Base-by-base conservation (phyloP, 352 stramenopile genomes). In the Globisporangium recalcitrans region DNA sequence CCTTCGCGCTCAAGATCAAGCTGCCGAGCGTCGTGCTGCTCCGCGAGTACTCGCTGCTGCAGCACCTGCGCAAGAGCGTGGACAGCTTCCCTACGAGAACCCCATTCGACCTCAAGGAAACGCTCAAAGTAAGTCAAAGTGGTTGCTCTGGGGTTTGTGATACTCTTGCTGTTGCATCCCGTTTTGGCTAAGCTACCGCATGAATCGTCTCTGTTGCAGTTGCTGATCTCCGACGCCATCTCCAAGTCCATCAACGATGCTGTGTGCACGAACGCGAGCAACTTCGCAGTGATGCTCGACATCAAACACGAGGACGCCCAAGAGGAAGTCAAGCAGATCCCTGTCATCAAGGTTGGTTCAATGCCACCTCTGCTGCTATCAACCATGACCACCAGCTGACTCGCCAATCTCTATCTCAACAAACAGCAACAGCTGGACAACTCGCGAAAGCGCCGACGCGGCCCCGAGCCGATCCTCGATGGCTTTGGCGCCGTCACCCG, bases 1-100 rank as follows among this genome's bases (percentile, higher is more conserved):
- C 74, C 22, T 95, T 95, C 46, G 69, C 81, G 31, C 80, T 95
- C 57, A 90, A 85, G 62, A 87, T 93, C 56, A 91, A 92, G 67
- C 59, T 94, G 58, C 83, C 83, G 19, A 91, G 85, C 67, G 71
- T 85, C 42, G 76, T 92, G 38, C 49, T 94, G 32, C 72, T 94
- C 58, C 80, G 85, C 44, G 83, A 95, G 67, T 90, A 89, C 63
- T 74, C 82, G 52, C 64, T 95, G 57, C 68, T 86, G 31, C 73
- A 88, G 13, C 75, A 88, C 60, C 66, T 94, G 59, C 76, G 69
- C 26, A 32, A 31, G 11, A 59, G 62, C 22, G 61, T 82, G 1
- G 52, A 53, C 1, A 72, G 75, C 46, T 90, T 82, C 51, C 32
- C 62, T 24, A 60, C 59, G 54, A 68, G 73, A 24, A 61, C 55